Conservation (phyloP, 2,329 filamentous ascomycete species). For the Fusarium chlamydosporum region DNA sequence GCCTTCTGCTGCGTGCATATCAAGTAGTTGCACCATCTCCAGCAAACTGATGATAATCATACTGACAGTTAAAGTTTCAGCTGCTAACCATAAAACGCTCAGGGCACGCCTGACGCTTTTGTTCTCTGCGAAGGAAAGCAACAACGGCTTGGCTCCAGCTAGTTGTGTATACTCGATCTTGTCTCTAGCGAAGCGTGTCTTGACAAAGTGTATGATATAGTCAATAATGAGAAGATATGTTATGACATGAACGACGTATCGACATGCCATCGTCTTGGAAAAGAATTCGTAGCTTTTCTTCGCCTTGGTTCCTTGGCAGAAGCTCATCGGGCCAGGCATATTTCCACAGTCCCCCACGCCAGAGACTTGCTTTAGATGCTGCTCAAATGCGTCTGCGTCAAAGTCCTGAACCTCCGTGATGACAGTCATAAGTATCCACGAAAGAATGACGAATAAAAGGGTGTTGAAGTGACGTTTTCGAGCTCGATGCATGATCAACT, state of each 20-base stretch:
- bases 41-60: neutral
- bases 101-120: neutral
- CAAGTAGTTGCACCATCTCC: neutral
- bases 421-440: slow-evolving; percentile 3
- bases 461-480: slow-evolving; percentile 9
- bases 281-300: slow-evolving; percentile 12
- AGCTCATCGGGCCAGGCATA: slow-evolving; percentile 5
- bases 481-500: neutral
- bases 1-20: neutral
- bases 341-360: neutral
- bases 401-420: neutral
- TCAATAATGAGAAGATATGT: neutral
- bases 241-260: neutral
- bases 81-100: neutral
- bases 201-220: neutral
- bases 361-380: slow-evolving; percentile 11
- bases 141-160: accelerated
- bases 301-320: slow-evolving; percentile 13
- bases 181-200: neutral
- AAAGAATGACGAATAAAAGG: neutral
- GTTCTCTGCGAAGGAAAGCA: neutral
- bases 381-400: neutral
- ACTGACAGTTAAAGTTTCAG: accelerated
- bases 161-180: neutral
- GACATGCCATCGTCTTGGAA: neutral